Base-by-base conservation (phyloP, 805 yeast genomes). In the Candida loeiensis region DNA sequence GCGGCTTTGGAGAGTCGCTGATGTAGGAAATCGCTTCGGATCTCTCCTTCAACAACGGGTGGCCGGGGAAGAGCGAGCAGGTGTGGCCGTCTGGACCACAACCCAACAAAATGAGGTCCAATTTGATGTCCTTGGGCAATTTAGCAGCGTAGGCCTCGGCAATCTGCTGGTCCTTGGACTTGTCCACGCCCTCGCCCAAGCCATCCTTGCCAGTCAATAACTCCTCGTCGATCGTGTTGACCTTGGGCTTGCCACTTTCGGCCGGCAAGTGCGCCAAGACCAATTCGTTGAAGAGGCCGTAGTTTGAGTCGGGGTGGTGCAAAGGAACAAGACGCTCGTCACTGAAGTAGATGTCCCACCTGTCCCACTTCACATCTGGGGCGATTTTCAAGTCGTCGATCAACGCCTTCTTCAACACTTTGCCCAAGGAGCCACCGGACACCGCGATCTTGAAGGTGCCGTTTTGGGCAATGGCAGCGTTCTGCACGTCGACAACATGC, bases 31-130 rank as follows among this genome's bases (percentile, higher is more conserved):
- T 81, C 30, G 63, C 60, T 45, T 70, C 65, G 7, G 58, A 36
- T 19, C 64, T 59, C 56, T 83, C 91, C 26, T 73, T 47, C 41
- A 89, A 69, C 52, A 87, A 71, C 45, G 61, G 53, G 59, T 88
- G 96, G 27, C 83, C 89, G 9, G 96, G 96, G 76, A 89, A 89
- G 47, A 89, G 69, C 1, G 96, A 89, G 66, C 95, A 86, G 4
- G 96, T 89, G 61, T 89, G 97, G 27, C 96, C 97, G 55, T 89
- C 97, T 25, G 96, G 96, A 6, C 97, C 97, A 59, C 93, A 85
- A 16, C 97, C 97, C 47, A 89, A 71, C 41, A 88, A 66, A 16
- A 89, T 66, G 51, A 88, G 66, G 61, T 89, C 95, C 20, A 81
- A 54, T 44, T 61, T 55, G 16, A 51, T 56, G 40, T 60, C 60